These are phyloP conservation scores for Gnetum montanum DNA, from an alignment of 75 land plant species.

Conservation along the genomic window DNA sequence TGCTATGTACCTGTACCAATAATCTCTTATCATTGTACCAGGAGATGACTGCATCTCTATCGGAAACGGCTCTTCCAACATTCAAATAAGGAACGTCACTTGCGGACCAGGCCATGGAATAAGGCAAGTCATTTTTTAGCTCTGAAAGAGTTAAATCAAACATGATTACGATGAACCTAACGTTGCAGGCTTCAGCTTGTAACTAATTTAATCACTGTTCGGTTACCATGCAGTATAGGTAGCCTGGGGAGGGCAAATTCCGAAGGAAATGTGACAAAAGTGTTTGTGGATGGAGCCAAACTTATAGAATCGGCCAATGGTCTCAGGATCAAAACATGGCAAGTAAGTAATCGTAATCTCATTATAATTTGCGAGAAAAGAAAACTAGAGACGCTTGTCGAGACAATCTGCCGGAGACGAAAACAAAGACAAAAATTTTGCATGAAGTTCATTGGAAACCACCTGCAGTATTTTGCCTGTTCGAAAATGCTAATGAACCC, in stretches of 20 bases:
- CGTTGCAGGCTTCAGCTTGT: not conserved
- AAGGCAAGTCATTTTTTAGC: slow-evolving; percentile 13
- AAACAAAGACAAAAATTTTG: too few species aligned
- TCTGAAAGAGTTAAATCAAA: not conserved
- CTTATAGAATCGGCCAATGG: slow-evolving; percentile 39
- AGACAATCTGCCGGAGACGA: too few species aligned
- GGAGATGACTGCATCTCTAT: slow-evolving; percentile 40
- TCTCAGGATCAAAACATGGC: slow-evolving; percentile 61
- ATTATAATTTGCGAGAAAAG: not conserved
- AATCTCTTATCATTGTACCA: too few species aligned
- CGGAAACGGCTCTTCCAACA: slow-evolving; percentile 21
- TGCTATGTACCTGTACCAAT: too few species aligned
- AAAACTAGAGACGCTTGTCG: not conserved
- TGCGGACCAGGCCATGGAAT: slow-evolving; percentile 42
- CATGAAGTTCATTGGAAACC: too few species aligned
- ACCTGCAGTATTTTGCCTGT: too few species aligned
- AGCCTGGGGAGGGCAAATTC: slow-evolving; percentile 41
- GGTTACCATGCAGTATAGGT: slow-evolving; percentile 32
- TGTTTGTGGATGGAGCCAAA: slow-evolving; percentile 29
- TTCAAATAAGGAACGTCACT: slow-evolving; percentile 16
- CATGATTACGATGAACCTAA: not conserved
- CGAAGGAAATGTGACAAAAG: slow-evolving; percentile 24
- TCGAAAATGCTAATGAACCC: too few species aligned
- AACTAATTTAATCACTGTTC: not conserved
- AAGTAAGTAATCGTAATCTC: too few species aligned